A percentile compares a stretch with the other conserved stretches of the same genome.
These are phyloP conservation scores for Helicostylum pulchrum DNA, from an alignment of 192 early-diverging fungal genomes.

Conservation along the genomic window DNA sequence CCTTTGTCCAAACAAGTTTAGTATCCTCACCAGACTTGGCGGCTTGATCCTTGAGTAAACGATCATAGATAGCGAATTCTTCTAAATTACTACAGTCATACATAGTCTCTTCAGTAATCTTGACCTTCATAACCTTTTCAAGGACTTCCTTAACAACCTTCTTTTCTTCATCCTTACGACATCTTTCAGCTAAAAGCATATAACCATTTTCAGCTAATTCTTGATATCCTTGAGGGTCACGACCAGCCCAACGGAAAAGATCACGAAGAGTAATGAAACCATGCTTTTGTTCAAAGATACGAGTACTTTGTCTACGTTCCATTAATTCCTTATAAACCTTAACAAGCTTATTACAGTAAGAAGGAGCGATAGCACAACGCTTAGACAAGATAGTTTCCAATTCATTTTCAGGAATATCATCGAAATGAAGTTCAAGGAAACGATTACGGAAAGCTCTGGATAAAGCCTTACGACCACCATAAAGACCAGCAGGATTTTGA, in stretches of 20 bases:
- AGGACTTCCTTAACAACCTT: constrained; percentile 75
- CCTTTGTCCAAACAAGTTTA: constrained; percentile 88
- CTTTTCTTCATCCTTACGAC: constrained; percentile 80
- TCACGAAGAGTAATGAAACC: constrained; percentile 96
- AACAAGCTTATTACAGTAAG: constrained; percentile 82
- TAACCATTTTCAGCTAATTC: constrained; percentile 92
- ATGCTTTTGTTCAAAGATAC: constrained; percentile 93
- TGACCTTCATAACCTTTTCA: constrained; percentile 76
- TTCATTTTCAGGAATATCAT: constrained; percentile 92
- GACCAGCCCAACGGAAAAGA: constrained; percentile 94
- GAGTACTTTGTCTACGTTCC: constrained; percentile 66
- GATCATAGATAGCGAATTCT: constrained; percentile 52
- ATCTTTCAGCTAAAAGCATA: constrained; percentile 92
- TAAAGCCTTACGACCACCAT: constrained; percentile 94
- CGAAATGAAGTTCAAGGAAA: constrained; percentile 95
- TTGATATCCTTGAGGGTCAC: constrained; percentile 70
- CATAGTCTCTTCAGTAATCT: constrained; percentile 54
- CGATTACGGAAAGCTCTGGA: constrained; percentile 97
- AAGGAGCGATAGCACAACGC: constrained; percentile 83
- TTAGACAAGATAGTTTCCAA: constrained; percentile 85
- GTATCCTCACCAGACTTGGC: constrained; percentile 23
- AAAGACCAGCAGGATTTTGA: constrained; percentile 97
- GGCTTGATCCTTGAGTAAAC: constrained; percentile 24
- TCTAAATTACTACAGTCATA: constrained; percentile 56
- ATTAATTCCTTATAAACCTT: constrained; percentile 82